A percentile compares a stretch with the other conserved stretches of the same genome.
Conservation (phyloP, 805 yeast genomes). For the Saturnispora sanitii region DNA sequence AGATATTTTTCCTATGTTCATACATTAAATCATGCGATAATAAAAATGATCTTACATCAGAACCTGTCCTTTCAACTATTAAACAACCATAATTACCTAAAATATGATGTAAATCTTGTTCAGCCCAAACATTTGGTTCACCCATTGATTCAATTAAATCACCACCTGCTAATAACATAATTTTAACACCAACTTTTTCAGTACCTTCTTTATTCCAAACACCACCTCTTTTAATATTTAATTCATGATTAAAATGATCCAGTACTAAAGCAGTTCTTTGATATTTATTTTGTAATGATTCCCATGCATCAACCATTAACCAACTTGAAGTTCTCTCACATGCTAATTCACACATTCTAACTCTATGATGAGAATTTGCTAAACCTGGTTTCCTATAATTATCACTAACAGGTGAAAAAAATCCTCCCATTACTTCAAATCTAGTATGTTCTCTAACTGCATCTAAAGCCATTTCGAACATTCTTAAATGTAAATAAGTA, state of each 20-base stretch:
- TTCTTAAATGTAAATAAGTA: conserved; percentile 86
- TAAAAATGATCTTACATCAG: conserved; percentile 88
- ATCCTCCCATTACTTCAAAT: conserved; percentile 94
- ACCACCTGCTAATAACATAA: conserved; percentile 96
- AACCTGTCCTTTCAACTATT: conserved; percentile 93
- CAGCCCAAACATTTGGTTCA: conserved; percentile 99
- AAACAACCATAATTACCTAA: conserved; percentile 93
- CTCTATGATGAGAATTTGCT: conserved; percentile 83
- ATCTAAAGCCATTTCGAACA: conserved; percentile 99
- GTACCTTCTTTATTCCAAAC: conserved; percentile 50
- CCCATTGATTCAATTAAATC: conserved; percentile 98
- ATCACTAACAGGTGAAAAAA: conserved; percentile 88
- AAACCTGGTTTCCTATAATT: conserved; percentile 89
- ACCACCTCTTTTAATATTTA: conserved; percentile 85
- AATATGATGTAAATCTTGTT: conserved; percentile 87
- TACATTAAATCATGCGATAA: conserved; percentile 95
- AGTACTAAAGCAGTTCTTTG: conserved; percentile 91
- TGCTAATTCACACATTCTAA: conserved; percentile 95
- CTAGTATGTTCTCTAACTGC: conserved; percentile 83
- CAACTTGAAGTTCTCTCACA: conserved; percentile 94
- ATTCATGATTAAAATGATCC: conserved; percentile 94
- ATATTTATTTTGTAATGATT: conserved; percentile 80
- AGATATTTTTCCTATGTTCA: conserved; percentile 85
- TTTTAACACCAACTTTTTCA: conserved; percentile 58
- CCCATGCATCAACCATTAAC: conserved; percentile 99